These are phyloP conservation scores for Setaria viridis DNA, from an alignment of 202 grass and related monocot genomes.

Conservation along the genomic window DNA sequence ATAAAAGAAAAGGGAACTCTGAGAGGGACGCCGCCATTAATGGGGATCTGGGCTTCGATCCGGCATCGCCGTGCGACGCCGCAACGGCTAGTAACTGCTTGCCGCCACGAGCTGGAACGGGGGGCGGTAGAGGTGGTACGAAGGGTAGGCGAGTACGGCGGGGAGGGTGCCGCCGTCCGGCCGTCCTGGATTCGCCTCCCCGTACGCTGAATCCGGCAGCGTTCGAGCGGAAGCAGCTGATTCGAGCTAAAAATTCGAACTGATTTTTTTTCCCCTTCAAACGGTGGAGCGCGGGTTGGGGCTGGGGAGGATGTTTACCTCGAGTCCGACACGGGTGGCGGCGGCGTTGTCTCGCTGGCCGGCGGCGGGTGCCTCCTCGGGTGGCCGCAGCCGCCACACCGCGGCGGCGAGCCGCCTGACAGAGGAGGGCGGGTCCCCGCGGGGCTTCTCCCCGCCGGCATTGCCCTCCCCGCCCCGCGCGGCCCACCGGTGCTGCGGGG, in stretches of 20 bases:
- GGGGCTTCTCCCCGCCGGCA: conserved; percentile 7
- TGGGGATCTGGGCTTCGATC: conserved; percentile 55
- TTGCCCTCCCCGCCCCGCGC: conserved; percentile 25
- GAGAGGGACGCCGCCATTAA: conserved; percentile 42
- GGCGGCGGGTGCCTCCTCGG: conserved; percentile 46
- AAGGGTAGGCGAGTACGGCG: conserved; percentile 4
- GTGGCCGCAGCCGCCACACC: conserved; percentile 70
- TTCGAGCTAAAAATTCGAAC: conserved; percentile 4
- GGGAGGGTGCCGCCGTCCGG: background rate
- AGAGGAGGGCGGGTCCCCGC: conserved; percentile 38
- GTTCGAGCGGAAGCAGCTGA: conserved; percentile 19
- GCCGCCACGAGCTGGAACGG: conserved; percentile 44
- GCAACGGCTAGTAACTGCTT: conserved; percentile 48
- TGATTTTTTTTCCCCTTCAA: background rate
- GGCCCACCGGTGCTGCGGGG: conserved; percentile 49
- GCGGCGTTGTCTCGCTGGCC: background rate
- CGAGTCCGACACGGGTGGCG: conserved; percentile 33
- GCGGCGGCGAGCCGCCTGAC: conserved; percentile 77
- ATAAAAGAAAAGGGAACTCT: background rate
- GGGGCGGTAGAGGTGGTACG: background rate
- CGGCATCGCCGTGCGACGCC: conserved; percentile 42
- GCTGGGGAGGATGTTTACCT: conserved; percentile 44
- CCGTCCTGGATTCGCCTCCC: conserved; percentile 31
- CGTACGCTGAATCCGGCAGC: conserved; percentile 30
- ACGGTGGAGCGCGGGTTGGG: background rate